A percentile compares a stretch with the other conserved stretches of the same genome.
These are phyloP conservation scores for Aspergillus transmontanensis DNA, from an alignment of 2,329 filamentous ascomycete species.

Conservation along the genomic window DNA sequence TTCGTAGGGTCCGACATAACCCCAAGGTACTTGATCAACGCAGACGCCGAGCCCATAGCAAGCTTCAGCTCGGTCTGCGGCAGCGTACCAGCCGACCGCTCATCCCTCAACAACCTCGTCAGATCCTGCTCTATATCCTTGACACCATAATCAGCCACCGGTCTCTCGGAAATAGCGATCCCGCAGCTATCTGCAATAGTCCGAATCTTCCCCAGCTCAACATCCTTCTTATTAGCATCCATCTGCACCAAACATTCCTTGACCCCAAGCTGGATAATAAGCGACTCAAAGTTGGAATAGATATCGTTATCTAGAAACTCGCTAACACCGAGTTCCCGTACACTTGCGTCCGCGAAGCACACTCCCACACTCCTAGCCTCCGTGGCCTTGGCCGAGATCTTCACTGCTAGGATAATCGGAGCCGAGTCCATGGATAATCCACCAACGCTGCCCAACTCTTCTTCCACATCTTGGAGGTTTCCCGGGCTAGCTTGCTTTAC, in stretches of 20 bases:
- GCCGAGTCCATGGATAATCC: slow-evolving; percentile 72
- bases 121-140: slow-evolving; percentile 97
- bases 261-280: slow-evolving; percentile 93
- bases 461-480: slow-evolving; percentile 95
- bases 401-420: slow-evolving; percentile 93
- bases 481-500: slow-evolving; percentile 91
- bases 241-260: slow-evolving; percentile 88
- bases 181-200: slow-evolving; percentile 92
- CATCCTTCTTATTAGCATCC: slow-evolving; percentile 79
- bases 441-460: slow-evolving; percentile 72
- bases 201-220: slow-evolving; percentile 82
- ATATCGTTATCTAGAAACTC: slow-evolving; percentile 99
- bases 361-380: slow-evolving; percentile 89
- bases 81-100: slow-evolving; percentile 72
- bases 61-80: slow-evolving; percentile 92
- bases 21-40: slow-evolving; percentile 90
- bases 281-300: slow-evolving; percentile 95
- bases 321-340: slow-evolving; percentile 91
- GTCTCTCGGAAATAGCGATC: slow-evolving; percentile 81
- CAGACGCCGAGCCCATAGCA: slow-evolving; percentile 92
- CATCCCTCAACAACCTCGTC: slow-evolving; percentile 82
- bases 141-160: slow-evolving; percentile 74
- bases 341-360: slow-evolving; percentile 96
- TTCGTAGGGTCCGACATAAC: slow-evolving; percentile 90
- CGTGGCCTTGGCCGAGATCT: slow-evolving; percentile 81